These are phyloP conservation scores for Clonostachys chloroleuca DNA, from an alignment of 2,329 filamentous ascomycete genomes.

Conservation along the genomic window DNA sequence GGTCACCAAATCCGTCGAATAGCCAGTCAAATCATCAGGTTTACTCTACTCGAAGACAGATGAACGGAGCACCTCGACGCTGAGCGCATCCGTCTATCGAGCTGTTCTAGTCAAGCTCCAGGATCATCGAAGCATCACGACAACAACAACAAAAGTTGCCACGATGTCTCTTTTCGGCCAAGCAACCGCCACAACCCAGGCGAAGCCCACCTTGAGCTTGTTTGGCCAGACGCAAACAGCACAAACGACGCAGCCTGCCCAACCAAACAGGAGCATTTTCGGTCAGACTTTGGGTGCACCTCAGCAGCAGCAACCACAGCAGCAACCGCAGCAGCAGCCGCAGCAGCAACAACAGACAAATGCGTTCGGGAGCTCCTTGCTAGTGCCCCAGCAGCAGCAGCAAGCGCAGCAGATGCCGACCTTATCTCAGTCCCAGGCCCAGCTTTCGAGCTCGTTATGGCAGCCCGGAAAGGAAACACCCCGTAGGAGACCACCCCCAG, in stretches of 20 bases:
- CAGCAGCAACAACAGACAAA: constrained; percentile 31
- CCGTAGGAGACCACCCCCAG: constrained; percentile 26
- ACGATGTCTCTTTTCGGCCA: constrained; percentile 31
- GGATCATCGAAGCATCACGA: too few species aligned
- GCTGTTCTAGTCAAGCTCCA: too few species aligned
- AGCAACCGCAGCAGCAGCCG: constrained; percentile 20
- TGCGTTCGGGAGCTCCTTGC: constrained; percentile 18
- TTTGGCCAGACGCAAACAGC: constrained; percentile 31
- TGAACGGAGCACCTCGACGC: too few species aligned
- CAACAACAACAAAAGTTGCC: neutral
- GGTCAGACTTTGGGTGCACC: constrained; percentile 19
- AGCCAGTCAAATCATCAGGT: too few species aligned
- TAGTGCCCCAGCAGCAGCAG: constrained; percentile 22
- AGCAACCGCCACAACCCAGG: constrained; percentile 7
- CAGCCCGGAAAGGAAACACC: constrained; percentile 45
- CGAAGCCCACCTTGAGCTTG: constrained; percentile 23
- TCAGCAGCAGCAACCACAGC: constrained; percentile 17
- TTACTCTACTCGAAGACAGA: too few species aligned
- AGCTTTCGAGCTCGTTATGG: constrained; percentile 46
- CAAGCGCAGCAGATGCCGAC: constrained; percentile 35
- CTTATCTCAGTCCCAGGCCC: constrained; percentile 37
- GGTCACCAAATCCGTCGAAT: too few species aligned
- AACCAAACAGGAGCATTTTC: constrained; percentile 17
- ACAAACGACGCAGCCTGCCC: constrained; percentile 19
- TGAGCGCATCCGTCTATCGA: too few species aligned